phyloP scores from a whole-genome alignment of 1,139 yeast genomes.

The Debaryomyces coudertii region DNA sequence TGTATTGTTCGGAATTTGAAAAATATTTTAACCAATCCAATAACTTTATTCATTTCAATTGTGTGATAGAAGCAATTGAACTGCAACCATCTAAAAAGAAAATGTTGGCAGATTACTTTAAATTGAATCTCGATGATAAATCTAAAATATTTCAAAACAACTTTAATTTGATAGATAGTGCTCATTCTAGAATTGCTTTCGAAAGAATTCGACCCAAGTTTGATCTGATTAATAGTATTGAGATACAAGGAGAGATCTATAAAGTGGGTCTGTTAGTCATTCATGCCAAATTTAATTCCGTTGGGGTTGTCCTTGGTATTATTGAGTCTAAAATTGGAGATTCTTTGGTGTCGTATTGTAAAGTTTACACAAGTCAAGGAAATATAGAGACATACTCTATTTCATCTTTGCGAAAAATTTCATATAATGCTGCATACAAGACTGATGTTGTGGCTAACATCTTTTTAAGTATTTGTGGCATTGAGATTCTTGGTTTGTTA shows the following conservation, averaged over 20 bases:
- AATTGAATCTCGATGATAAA: conserved; percentile 1
- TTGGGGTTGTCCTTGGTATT: conserved; percentile 19
- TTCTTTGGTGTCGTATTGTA: background rate
- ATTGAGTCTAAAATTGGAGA: background rate
- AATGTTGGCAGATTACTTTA: conserved; percentile 9
- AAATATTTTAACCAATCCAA: conserved; percentile 16
- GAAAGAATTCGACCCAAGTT: conserved; percentile 12
- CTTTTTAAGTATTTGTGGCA: conserved; percentile 12
- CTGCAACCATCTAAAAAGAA: background rate
- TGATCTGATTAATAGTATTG: background rate
- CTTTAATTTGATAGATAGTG: conserved; percentile 14
- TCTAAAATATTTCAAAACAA: conserved; percentile 7
- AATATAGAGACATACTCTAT: conserved; percentile 7
- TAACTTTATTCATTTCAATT: conserved; percentile 22
- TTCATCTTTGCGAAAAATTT: conserved; percentile 2
- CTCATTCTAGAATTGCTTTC: conserved; percentile 15
- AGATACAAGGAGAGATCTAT: background rate
- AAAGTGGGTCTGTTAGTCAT: conserved; percentile 18
- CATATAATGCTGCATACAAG: background rate
- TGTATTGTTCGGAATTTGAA: conserved; percentile 17
- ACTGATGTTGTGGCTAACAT: conserved; percentile 10
- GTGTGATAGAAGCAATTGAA: conserved; percentile 15
- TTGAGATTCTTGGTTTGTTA: conserved; percentile 13
- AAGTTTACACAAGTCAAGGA: conserved; percentile 11
- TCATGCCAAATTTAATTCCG: conserved; percentile 19